Evolutionary conservation across 2,329 filamentous ascomycete species (phyloP), one percentile per base, ranked within the genome.

Genomic region (Fusarium guadeloupense): DNA sequence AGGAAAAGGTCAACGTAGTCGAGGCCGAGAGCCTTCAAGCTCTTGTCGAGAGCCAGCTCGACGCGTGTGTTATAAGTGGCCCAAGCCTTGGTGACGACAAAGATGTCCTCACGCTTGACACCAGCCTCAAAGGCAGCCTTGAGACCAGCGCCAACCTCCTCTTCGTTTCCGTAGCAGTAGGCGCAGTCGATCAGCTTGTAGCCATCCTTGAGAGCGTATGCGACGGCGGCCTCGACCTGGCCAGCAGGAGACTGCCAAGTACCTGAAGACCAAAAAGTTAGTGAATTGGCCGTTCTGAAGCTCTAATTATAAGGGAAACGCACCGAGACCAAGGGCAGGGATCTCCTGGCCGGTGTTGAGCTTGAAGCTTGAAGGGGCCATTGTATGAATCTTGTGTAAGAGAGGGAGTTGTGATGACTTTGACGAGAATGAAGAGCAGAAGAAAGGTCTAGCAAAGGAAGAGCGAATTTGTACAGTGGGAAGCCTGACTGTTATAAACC

Each of bases 31-130:
- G 84, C 83, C 77, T 88, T 85, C 73, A 95, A 80, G 69, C 88
- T 90, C 81, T 89, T 87, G 64, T 92, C 85, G 30, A 95, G 81
- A 30, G 84, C 87, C 69, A 89, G 79, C 76, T 90, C 87, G 6
- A 87, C 87, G 7, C 88, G 82, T 30, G 85, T 85, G 75, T 89
- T 88, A 79, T 90, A 93, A 44, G 90, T 92, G 71, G 87, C 89
- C 90, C 92, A 96, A 31, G 93, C 84, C 83, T 96, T 96, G 70
- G 88, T 92, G 49, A 91, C 90, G 55, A 96, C 85, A 77, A 95
- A 96, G 59, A 96, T 78, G 54, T 96, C 90, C 73, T 90, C 85
- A 59, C 92, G 85, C 82, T 89, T 90, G 68, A 90, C 80, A 20
- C 91, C 91, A 6, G 85, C 78, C 21, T 79, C 81, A 70, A 94